A percentile compares a stretch with the other conserved stretches of the same genome.
These are phyloP conservation scores for Chaetothyriales sp. DNA, from an alignment of 2,329 filamentous ascomycete genomes.

Conservation along the genomic window DNA sequence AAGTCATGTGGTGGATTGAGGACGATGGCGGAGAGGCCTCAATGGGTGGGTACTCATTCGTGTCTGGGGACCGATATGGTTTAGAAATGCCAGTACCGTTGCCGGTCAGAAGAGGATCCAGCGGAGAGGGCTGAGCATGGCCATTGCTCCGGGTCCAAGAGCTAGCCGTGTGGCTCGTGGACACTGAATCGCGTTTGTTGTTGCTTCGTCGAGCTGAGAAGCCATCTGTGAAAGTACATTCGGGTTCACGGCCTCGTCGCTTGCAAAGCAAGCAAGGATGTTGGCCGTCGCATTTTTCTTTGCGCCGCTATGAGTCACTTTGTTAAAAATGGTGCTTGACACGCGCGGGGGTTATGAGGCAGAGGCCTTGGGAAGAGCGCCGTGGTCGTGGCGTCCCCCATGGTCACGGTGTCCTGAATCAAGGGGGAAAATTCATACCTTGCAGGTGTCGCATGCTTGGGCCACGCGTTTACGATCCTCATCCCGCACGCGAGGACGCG, in stretches of 20 bases:
- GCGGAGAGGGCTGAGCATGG: not conserved
- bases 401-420: no score
- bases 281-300: constrained; percentile 40
- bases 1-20: constrained; percentile 10
- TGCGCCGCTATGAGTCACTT: constrained; percentile 22
- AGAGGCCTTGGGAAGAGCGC: not conserved
- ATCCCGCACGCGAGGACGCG: constrained; percentile 19
- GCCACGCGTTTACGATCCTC: constrained; percentile 18
- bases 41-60: not conserved
- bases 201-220: constrained; percentile 3
- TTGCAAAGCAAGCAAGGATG: constrained; percentile 39
- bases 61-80: not conserved
- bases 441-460: constrained; percentile 18
- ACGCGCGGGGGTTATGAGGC: not conserved
- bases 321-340: constrained; percentile 10
- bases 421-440: constrained; percentile 4
- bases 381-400: not conserved
- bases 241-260: constrained; percentile 28
- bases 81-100: not conserved
- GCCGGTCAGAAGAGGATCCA: not conserved
- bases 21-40: not conserved
- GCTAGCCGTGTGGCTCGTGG: not conserved
- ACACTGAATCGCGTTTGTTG: not conserved
- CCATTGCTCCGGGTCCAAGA: not conserved
- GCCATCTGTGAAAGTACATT: constrained; percentile 28